Base-by-base conservation (phyloP, 768 basidiomycete genomes). In the Mycena sanguinolenta region DNA sequence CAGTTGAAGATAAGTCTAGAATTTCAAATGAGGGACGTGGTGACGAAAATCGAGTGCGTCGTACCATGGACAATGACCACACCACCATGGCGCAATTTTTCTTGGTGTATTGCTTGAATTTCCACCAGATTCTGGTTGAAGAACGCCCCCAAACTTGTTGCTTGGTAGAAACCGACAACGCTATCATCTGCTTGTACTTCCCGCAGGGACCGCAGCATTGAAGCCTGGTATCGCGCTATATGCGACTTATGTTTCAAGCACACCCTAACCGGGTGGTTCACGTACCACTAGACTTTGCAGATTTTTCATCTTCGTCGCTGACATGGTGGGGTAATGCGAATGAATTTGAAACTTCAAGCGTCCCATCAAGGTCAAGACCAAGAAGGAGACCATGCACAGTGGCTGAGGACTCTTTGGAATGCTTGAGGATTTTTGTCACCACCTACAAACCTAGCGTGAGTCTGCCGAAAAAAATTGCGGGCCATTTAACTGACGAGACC, bases 121-220 rank as follows among this genome's bases (percentile, higher is more conserved):
- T 96, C 94, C 55, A 96, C 85, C 58, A 96, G 79, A 10, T 88
- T 86, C 78, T 95, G 94, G 77, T 89, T 94, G 80, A 92, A 93
- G 79, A 96, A 95, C 6, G 94, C 93, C 50, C 95, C 95, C 44
- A 95, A 86, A 12, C 91, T 90, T 30, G 92, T 95, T 52, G 94
- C 93, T 77, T 97, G 95, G 83, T 98, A 98, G 81, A 97, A 95
- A 44, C 97, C 97, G 64, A 98, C 92, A 38, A 96, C 89, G 73
- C 91, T 95, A 81, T 97, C 95, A 76, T 97, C 95, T 42, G 91
- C 90, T 76, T 94, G 92, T 63, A 97, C 96, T 79, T 97, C 95
- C 77, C 95, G 94, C 77, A 98, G 85, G 27, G 93, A 92, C 65
- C 93, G 90, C 54, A 96, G 84, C 94, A 96, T 95, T 66, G 91